Percentiles rank a stretch among this genome's conserved stretches.
These are phyloP conservation scores for Eucalyptus sp. DNA, from an alignment of 345 rosid genomes.

Conservation along the genomic window DNA sequence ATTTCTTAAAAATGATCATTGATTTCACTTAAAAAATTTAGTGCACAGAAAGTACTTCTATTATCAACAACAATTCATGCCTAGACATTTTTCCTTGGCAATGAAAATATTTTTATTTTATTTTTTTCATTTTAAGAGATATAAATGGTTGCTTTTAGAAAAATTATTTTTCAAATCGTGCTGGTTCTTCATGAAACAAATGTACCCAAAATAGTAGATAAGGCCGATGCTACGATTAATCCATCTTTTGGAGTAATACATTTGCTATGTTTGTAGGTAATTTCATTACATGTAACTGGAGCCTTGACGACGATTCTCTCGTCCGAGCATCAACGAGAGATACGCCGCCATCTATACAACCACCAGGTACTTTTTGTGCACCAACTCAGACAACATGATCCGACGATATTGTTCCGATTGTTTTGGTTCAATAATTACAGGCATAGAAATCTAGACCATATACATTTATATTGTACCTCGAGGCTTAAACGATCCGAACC, in stretches of 20 bases:
- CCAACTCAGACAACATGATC: background rate
- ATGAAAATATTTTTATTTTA: background rate
- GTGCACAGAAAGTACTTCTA: background rate
- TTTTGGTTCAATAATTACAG: background rate
- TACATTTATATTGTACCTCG: background rate
- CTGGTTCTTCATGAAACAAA: background rate
- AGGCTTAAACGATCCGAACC: background rate
- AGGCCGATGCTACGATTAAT: background rate
- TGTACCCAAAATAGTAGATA: background rate
- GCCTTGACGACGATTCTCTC: constrained; percentile 15
- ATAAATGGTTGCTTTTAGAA: background rate
- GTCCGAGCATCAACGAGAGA: constrained; percentile 24
- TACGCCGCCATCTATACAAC: constrained; percentile 46
- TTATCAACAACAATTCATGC: background rate
- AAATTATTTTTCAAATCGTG: background rate
- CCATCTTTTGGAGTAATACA: background rate
- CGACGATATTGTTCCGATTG: too few species aligned
- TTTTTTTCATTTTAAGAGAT: background rate
- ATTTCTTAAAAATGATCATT: background rate
- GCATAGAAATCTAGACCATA: background rate
- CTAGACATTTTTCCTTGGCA: background rate
- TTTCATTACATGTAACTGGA: constrained; percentile 36
- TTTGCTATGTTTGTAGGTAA: constrained; percentile 22
- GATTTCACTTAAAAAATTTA: background rate
- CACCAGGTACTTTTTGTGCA: constrained; percentile 37